Percentiles rank a stretch among this genome's conserved stretches.
Evolutionary conservation across 495 filamentous ascomycete genomes (phyloP).

Genomic region (Pseudotulostoma volvatum): DNA sequence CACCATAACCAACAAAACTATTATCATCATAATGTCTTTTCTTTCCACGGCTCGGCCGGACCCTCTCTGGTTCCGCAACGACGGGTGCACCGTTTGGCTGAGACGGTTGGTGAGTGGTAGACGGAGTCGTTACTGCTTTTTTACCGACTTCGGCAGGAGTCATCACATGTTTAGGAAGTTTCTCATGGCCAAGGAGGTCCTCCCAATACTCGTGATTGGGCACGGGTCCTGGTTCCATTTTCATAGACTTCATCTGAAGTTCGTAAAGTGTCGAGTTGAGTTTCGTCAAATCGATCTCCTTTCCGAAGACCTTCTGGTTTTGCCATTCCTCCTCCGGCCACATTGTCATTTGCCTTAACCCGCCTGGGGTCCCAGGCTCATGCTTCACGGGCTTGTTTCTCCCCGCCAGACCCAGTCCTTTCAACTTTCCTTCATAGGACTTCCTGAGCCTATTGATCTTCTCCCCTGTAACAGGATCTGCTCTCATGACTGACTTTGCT

Average conservation of each 20-base stretch:
- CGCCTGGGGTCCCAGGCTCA: constrained; percentile 24
- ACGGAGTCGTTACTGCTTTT: constrained; percentile 21
- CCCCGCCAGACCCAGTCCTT: constrained; percentile 43
- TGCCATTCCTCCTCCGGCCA: constrained; percentile 55
- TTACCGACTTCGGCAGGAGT: constrained; percentile 17
- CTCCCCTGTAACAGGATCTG: constrained; percentile 46
- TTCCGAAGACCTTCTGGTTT: constrained; percentile 44
- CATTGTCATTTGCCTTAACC: constrained; percentile 27
- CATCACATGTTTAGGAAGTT: constrained; percentile 25
- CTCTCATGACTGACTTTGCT: constrained; percentile 46
- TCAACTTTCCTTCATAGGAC: constrained; percentile 57
- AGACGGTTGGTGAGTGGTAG: constrained; percentile 10
- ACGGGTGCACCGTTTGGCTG: constrained; percentile 19
- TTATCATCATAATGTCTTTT: constrained; percentile 53
- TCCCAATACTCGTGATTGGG: constrained; percentile 43
- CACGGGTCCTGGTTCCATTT: constrained; percentile 38
- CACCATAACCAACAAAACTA: constrained; percentile 53
- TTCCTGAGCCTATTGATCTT: constrained; percentile 62
- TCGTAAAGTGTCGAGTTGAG: constrained; percentile 28
- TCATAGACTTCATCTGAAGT: constrained; percentile 36
- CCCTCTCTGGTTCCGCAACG: constrained; percentile 25
- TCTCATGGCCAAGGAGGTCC: constrained; percentile 42
- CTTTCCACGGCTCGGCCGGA: constrained; percentile 41
- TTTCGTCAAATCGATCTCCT: constrained; percentile 34
- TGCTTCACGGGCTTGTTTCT: constrained; percentile 42